These are phyloP conservation scores for Glutinoglossum americanum DNA, from an alignment of 495 filamentous ascomycete genomes.

Conservation along the genomic window DNA sequence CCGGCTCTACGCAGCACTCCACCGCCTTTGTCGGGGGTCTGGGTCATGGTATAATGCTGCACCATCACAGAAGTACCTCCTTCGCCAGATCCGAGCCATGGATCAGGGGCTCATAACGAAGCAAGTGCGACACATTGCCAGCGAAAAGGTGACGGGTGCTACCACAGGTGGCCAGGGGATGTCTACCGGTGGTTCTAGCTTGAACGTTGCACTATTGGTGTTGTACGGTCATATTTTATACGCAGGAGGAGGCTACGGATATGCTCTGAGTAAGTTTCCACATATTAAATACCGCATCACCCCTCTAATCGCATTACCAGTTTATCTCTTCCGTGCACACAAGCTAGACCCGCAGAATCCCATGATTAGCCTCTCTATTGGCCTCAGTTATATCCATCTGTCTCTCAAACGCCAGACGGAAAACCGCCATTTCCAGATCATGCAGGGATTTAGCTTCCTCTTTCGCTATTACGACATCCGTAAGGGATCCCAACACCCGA, in stretches of 20 bases:
- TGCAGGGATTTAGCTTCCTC: constrained; percentile 68
- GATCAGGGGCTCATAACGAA: constrained; percentile 34
- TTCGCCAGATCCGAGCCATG: constrained; percentile 79
- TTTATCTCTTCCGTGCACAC: constrained; percentile 78
- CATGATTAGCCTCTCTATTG: constrained; percentile 49
- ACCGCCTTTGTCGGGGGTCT: constrained; percentile 35
- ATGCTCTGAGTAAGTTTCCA: constrained; percentile 42
- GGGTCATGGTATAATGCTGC: constrained; percentile 30
- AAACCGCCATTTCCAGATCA: constrained; percentile 66
- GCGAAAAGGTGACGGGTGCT: constrained; percentile 25
- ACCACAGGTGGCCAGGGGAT: constrained; percentile 25
- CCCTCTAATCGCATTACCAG: constrained; percentile 12
- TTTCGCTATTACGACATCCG: constrained; percentile 48
- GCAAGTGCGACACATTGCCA: constrained; percentile 15
- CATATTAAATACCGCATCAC: not conserved
- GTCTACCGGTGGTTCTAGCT: constrained; percentile 25
- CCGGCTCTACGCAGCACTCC: constrained; percentile 53
- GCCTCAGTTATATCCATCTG: constrained; percentile 61
- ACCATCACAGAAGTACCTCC: constrained; percentile 64
- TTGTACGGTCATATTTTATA: constrained; percentile 79
- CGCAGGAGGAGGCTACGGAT: constrained; percentile 51
- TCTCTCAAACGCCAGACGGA: constrained; percentile 72
- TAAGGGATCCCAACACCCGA: constrained; percentile 17
- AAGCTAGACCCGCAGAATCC: constrained; percentile 56
- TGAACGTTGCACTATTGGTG: constrained; percentile 58